A percentile compares a stretch with the other conserved stretches of the same genome.
phyloP scores from a whole-genome alignment of 768 basidiomycete species.

The Lentinus brumalis region DNA sequence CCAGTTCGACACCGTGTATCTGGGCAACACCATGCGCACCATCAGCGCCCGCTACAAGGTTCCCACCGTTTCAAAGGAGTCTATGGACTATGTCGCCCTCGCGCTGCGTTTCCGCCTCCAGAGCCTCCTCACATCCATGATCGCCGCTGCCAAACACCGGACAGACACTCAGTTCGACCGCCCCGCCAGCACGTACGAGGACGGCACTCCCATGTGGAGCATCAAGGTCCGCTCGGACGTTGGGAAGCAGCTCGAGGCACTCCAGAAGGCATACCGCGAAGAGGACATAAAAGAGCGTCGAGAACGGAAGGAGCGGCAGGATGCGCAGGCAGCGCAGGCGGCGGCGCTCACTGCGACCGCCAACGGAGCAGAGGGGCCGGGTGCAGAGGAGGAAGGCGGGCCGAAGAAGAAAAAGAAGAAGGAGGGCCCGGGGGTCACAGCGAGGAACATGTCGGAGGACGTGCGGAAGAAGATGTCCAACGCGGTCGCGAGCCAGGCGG shows the following conservation, averaged over 20 bases:
- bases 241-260: slow-evolving; percentile 69
- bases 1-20: slow-evolving; percentile 64
- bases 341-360: slow-evolving; percentile 54
- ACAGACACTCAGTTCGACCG: slow-evolving; percentile 71
- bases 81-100: slow-evolving; percentile 76
- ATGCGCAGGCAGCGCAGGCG: slow-evolving; percentile 69
- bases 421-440: slow-evolving; percentile 82
- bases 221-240: slow-evolving; percentile 77
- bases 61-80: slow-evolving; percentile 66
- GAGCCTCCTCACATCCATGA: slow-evolving; percentile 67
- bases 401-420: slow-evolving; percentile 79
- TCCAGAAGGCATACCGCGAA: slow-evolving; percentile 82
- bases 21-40: slow-evolving; percentile 68
- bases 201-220: slow-evolving; percentile 80
- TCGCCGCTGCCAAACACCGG: slow-evolving; percentile 67
- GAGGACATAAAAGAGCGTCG: slow-evolving; percentile 76
- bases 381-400: slow-evolving; percentile 51
- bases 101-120: slow-evolving; percentile 76
- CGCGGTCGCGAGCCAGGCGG: slow-evolving; percentile 84
- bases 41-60: slow-evolving; percentile 72
- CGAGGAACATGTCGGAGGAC: slow-evolving; percentile 89
- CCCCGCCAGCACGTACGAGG: slow-evolving; percentile 63
- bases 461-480: slow-evolving; percentile 92
- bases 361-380: slow-evolving; percentile 42
- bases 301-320: slow-evolving; percentile 78